Base-by-base conservation (phyloP, 306 rosid species). In the Mucuna pruriens region DNA sequence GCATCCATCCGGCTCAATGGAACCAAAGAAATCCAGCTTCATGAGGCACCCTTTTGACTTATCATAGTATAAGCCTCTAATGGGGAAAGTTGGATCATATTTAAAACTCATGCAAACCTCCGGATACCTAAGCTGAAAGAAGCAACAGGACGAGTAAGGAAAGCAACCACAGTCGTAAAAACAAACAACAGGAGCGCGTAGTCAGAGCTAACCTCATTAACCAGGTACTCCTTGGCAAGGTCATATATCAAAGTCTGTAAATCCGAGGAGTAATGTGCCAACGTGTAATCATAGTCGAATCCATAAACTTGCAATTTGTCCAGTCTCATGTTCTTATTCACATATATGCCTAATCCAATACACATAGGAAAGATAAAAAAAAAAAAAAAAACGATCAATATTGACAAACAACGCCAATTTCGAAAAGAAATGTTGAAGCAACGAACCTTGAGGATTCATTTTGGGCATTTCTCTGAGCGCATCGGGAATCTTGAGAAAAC, bases 11-110 rank as follows among this genome's bases (percentile, higher is more conserved):
- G 93, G 91, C 89, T 91, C 99, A 75, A 93, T 89, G 0, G 98
- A 91, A 61, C 97, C 96, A 85, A 95, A 95, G 88, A 93, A 95
- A 87, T 93, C 96, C 84, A 93, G 83, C 89, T 91, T 95, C 90
- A 95, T 71, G 77, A 95, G 94, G 86, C 97, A 93, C 51, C 99
- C 99, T 80, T 88, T 89, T 11, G 80, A 83, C 87, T 88, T 95
- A 80, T 95, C 99, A 84, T 95, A 95, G 90, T 66, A 91, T 17
- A 95, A 84, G 42, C 99, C 98, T 87, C 99, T 88, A 77, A 95
- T 93, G 74, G 99, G 99, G 85, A 95, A 95, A 80, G 89, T 73
- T 9, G 96, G 90, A 79, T 95, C 99, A 4, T 93, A 93, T 77
- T 89, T 86, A 52, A 93, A 91, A 74, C 74, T 72, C 93, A 81